Conservation (phyloP, 129 eudicot genomes). For the Sambucus nigra region DNA sequence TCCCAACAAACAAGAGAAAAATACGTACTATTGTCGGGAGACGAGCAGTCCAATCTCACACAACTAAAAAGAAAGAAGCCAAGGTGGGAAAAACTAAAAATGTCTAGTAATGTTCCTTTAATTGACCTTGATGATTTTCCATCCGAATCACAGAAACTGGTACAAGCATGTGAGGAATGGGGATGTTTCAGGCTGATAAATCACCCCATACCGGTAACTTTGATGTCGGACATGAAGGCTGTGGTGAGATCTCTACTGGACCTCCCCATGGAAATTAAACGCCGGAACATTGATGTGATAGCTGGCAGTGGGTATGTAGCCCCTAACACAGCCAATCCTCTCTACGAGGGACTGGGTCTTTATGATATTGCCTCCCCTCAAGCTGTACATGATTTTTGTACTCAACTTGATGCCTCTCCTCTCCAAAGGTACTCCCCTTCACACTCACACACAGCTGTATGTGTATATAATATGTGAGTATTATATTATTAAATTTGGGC, state of each 20-base stretch:
- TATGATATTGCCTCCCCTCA: conserved; percentile 22
- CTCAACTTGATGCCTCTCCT: conserved; percentile 27
- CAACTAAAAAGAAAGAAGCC: neutral
- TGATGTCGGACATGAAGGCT: conserved; percentile 52
- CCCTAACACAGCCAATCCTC: conserved; percentile 24
- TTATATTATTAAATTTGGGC: no score
- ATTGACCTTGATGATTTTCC: conserved; percentile 34
- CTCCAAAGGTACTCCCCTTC: conserved; percentile 29
- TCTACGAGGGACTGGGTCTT: conserved; percentile 35
- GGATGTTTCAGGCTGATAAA: conserved; percentile 55
- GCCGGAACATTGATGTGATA: conserved; percentile 11
- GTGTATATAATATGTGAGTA: no score
- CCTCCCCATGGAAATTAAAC: conserved; percentile 39
- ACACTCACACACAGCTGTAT: conserved; percentile 1
- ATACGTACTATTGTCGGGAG: no score
- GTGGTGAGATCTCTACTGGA: conserved; percentile 24
- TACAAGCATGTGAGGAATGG: conserved; percentile 36
- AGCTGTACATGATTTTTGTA: conserved; percentile 22
- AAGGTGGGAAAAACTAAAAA: neutral
- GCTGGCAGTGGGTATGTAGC: conserved; percentile 40
- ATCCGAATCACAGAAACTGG: conserved; percentile 18
- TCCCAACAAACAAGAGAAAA: neutral
- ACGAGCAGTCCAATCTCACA: no score
- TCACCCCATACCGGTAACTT: conserved; percentile 25
- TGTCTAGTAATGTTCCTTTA: conserved; percentile 17